phyloP scores from a whole-genome alignment of 768 basidiomycete species.

The Amanita pseudoporphyria region DNA sequence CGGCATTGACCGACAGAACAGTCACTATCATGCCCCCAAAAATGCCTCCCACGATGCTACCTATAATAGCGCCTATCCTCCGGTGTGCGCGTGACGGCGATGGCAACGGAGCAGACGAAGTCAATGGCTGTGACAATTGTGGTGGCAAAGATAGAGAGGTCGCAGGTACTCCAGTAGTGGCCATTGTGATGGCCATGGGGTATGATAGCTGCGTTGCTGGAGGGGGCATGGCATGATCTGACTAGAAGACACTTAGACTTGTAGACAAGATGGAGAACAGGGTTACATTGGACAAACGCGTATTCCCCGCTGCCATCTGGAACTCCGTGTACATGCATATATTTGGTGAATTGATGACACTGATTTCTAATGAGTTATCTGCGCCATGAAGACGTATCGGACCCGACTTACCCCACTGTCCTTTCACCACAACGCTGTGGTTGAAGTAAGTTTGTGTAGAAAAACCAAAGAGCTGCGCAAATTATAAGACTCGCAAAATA shows the following conservation, averaged over 20 bases:
- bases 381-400: background rate
- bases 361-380: conserved; percentile 6
- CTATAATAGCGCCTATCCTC: background rate
- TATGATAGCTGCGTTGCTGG: background rate
- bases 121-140: background rate
- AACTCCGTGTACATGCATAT: conserved; percentile 16
- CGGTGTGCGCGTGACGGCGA: background rate
- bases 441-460: conserved; percentile 26
- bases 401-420: conserved; percentile 28
- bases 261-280: background rate
- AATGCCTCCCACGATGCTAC: background rate
- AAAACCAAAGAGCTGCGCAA: conserved; percentile 25
- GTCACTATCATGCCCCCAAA: background rate
- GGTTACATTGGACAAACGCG: conserved; percentile 18
- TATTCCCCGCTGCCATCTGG: conserved; percentile 19
- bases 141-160: background rate
- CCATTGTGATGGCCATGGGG: background rate
- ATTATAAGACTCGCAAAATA: background rate
- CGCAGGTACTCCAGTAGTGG: background rate
- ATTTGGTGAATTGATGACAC: conserved; percentile 29
- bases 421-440: conserved; percentile 26
- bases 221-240: background rate
- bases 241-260: background rate
- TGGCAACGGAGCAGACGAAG: background rate
- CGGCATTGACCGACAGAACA: background rate